Percentiles rank a stretch among this genome's conserved stretches.
phyloP scores from a whole-genome alignment of 371 early-diverging fungal genomes.

The Rhizopus delemar region DNA sequence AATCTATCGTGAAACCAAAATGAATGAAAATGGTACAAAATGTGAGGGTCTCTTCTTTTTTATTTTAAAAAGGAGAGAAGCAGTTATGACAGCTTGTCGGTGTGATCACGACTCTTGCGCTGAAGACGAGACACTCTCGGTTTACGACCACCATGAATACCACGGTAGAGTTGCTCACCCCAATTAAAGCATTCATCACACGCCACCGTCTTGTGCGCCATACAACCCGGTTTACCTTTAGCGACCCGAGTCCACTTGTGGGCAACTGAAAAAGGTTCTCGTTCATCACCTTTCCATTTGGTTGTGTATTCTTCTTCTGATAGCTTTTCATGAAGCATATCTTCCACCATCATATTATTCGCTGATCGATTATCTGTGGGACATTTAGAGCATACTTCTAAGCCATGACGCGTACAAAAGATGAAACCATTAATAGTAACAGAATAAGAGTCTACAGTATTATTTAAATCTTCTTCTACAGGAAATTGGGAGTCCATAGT shows the following conservation, averaged over 20 bases:
- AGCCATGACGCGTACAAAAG: constrained; percentile 44
- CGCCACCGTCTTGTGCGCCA: constrained; percentile 43
- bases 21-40: no score
- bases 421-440: constrained; percentile 41
- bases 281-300: constrained; percentile 56
- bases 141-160: constrained; percentile 39
- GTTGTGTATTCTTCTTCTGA: constrained; percentile 34
- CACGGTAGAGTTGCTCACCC: constrained; percentile 41
- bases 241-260: constrained; percentile 44
- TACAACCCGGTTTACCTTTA: constrained; percentile 50
- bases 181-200: constrained; percentile 53
- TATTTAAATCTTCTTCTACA: constrained; percentile 39
- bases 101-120: constrained; percentile 21
- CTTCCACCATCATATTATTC: constrained; percentile 47
- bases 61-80: not conserved
- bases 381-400: constrained; percentile 48
- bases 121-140: constrained; percentile 31
- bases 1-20: no score
- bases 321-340: constrained; percentile 41
- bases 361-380: constrained; percentile 47
- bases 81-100: not conserved
- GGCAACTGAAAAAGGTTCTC: constrained; percentile 41
- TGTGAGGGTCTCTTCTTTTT: not conserved
- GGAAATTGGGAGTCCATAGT: constrained; percentile 45
- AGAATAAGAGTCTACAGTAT: constrained; percentile 40